phyloP scores from a whole-genome alignment of 495 filamentous ascomycete genomes.

The Talaromyces stipitatus region DNA sequence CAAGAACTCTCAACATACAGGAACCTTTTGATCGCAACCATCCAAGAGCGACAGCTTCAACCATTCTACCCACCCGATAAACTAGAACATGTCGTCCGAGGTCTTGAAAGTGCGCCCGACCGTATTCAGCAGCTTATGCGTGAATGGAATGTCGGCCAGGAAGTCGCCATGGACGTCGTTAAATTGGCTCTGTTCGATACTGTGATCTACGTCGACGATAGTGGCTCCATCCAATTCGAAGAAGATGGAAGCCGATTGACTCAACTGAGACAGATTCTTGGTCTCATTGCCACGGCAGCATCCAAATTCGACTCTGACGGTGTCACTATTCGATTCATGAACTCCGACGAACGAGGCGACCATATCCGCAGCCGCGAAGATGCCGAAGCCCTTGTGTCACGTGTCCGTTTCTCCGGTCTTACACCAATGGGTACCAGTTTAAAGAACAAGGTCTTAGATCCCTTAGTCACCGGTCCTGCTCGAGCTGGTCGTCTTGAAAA shows the following conservation, averaged over 20 bases:
- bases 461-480: slow-evolving; percentile 46
- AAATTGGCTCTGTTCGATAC: slow-evolving; percentile 62
- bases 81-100: slow-evolving; percentile 29
- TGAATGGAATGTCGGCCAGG: slow-evolving; percentile 49
- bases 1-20: slow-evolving; percentile 46
- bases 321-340: slow-evolving; percentile 67
- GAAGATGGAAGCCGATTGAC: slow-evolving; percentile 59
- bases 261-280: slow-evolving; percentile 56
- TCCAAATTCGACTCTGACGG: slow-evolving; percentile 66
- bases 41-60: slow-evolving; percentile 53
- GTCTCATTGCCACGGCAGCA: slow-evolving; percentile 53
- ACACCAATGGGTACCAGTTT: slow-evolving; percentile 61
- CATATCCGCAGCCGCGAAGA: slow-evolving; percentile 51
- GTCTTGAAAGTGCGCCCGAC: slow-evolving; percentile 34
- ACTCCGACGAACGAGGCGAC: slow-evolving; percentile 41
- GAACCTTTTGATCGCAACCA: slow-evolving; percentile 41
- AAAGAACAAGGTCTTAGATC: slow-evolving; percentile 54
- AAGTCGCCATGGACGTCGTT: slow-evolving; percentile 60
- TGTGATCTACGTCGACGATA: slow-evolving; percentile 64
- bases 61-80: slow-evolving; percentile 45
- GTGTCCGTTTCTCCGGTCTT: slow-evolving; percentile 56
- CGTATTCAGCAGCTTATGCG: slow-evolving; percentile 45
- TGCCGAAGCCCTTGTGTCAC: slow-evolving; percentile 47
- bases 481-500: slow-evolving; percentile 46
- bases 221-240: slow-evolving; percentile 63